Evolutionary conservation across 2,329 filamentous ascomycete genomes (phyloP).

Genomic region (Neurospora crassa): DNA sequence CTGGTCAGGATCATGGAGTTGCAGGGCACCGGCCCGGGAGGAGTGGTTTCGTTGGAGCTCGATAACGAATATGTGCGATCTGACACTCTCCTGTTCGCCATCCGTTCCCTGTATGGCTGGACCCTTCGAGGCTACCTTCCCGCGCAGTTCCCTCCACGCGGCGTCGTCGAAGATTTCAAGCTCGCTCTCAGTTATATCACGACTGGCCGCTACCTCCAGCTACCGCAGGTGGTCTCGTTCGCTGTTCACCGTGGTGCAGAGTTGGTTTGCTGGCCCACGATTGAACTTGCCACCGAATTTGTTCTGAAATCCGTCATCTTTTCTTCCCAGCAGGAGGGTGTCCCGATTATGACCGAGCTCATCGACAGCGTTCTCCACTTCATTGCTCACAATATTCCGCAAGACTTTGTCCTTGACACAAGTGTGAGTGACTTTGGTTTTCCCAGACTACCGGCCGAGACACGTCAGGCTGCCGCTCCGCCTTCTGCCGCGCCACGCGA

Average conservation of each 20-base stretch:
- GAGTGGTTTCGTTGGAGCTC: constrained; percentile 36
- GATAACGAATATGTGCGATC: constrained; percentile 43
- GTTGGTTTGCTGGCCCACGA: constrained; percentile 21
- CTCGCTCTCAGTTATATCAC: constrained; percentile 17
- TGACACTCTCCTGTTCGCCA: constrained; percentile 46
- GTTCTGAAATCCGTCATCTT: constrained; percentile 22
- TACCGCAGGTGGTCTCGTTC: constrained; percentile 9
- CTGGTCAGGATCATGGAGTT: constrained; percentile 22
- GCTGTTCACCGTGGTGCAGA: constrained; percentile 15
- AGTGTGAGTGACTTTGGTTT: constrained; percentile 21
- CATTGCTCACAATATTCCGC: constrained; percentile 39
- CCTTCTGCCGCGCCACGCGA: not conserved
- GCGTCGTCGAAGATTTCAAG: constrained; percentile 15
- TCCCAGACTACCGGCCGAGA: constrained; percentile 15
- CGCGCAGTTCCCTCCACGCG: constrained; percentile 12
- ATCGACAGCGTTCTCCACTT: constrained; percentile 39
- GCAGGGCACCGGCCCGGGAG: constrained; percentile 21
- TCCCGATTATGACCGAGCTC: constrained; percentile 33
- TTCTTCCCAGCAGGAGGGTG: constrained; percentile 17
- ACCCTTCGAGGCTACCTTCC: constrained; percentile 29
- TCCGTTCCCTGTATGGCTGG: constrained; percentile 49
- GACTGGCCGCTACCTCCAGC: constrained; percentile 14
- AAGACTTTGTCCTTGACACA: constrained; percentile 43
- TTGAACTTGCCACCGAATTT: constrained; percentile 19
- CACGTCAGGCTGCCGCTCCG: not conserved